Evolutionary conservation across 495 filamentous ascomycete species (phyloP).

Genomic region (Bombardia bombarda): DNA sequence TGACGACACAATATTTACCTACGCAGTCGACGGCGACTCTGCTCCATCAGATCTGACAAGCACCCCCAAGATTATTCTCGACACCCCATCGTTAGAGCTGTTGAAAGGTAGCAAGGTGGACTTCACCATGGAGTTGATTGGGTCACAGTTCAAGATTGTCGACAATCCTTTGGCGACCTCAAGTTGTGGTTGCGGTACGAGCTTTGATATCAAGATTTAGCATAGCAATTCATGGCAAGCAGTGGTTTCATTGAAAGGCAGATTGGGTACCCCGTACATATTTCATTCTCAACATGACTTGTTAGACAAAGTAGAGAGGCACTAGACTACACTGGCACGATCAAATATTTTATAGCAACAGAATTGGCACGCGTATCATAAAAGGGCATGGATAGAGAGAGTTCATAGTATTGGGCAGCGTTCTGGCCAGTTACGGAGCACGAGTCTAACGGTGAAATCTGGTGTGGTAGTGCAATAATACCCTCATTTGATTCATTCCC

Average conservation of each 20-base stretch:
- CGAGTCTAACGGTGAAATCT: slow-evolving; percentile 10
- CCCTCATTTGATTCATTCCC: slow-evolving; percentile 28
- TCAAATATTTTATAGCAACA: not conserved
- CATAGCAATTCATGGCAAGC: too few relatives aligned
- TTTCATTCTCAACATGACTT: too few relatives aligned
- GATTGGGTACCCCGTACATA: not conserved
- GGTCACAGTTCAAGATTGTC: slow-evolving; percentile 94
- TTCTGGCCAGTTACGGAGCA: slow-evolving; percentile 10
- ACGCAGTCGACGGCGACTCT: slow-evolving; percentile 3
- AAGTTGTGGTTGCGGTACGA: slow-evolving; percentile 96
- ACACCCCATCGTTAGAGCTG: slow-evolving; percentile 78
- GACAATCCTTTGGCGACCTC: slow-evolving; percentile 86
- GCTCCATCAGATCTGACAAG: slow-evolving; percentile 10
- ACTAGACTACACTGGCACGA: not conserved
- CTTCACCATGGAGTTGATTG: slow-evolving; percentile 94
- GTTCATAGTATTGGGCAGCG: slow-evolving; percentile 16
- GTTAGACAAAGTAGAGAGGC: not conserved
- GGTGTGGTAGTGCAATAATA: slow-evolving; percentile 13
- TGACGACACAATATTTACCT: slow-evolving; percentile 66
- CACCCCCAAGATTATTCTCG: slow-evolving; percentile 80
- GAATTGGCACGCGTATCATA: not conserved
- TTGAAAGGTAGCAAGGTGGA: slow-evolving; percentile 90
- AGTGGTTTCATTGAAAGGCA: not conserved
- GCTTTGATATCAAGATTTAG: slow-evolving; percentile 80
- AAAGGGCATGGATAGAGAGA: not conserved